Evolutionary conservation across 257 asterid species (phyloP).

Genomic region (Solanum pimpinellifolium): DNA sequence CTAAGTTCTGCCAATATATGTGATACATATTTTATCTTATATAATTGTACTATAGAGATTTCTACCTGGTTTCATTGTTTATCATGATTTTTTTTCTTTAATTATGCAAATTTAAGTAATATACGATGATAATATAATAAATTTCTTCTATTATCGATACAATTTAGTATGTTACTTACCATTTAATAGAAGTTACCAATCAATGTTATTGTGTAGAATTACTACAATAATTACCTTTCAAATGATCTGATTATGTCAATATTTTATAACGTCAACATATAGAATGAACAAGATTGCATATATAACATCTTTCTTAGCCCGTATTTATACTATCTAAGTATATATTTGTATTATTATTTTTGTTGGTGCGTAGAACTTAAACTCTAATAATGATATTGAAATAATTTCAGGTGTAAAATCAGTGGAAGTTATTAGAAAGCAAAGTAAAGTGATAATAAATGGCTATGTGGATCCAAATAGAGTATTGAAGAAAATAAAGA

Average conservation of each 20-base stretch:
- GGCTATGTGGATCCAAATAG: slow-evolving; percentile 63
- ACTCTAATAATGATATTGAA: neutral
- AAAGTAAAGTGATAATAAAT: slow-evolving; percentile 47
- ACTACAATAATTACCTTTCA: neutral
- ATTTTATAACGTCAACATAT: neutral
- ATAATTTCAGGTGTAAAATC: slow-evolving; percentile 42
- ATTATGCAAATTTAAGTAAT: neutral
- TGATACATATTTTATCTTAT: neutral
- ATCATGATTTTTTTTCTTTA: neutral
- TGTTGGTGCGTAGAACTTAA: neutral
- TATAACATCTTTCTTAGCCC: neutral
- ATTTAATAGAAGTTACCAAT: neutral
- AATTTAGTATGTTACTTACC: neutral
- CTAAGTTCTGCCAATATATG: neutral
- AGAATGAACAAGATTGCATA: accelerated
- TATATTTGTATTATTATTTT: neutral
- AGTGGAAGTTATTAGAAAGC: slow-evolving; percentile 54
- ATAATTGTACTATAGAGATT: neutral
- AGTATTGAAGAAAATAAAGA: slow-evolving; percentile 54
- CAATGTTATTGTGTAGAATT: neutral
- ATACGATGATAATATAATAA: neutral
- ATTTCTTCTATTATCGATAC: accelerated
- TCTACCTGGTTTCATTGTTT: neutral
- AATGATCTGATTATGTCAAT: neutral
- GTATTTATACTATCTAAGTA: neutral